A percentile compares a stretch with the other conserved stretches of the same genome.
phyloP scores from a whole-genome alignment of 208 protist species.

The Sergeia podlipaevii region DNA sequence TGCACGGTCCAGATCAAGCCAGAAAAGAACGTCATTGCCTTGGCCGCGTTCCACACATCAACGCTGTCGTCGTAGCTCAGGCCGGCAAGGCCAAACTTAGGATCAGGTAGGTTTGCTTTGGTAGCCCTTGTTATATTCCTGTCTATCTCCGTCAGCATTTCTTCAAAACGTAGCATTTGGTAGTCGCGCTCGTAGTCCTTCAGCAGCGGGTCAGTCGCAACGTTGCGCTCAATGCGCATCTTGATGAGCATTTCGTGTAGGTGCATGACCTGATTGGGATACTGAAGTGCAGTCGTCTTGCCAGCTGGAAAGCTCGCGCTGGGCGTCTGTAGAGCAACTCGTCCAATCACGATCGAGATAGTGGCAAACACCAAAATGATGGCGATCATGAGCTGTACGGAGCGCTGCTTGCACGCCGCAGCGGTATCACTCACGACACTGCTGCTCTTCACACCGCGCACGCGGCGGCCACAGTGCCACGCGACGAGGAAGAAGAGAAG shows the following conservation, averaged over 20 bases:
- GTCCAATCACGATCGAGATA: constrained; percentile 30
- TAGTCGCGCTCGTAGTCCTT: constrained; percentile 29
- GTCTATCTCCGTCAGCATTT: constrained; percentile 27
- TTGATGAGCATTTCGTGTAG: constrained; percentile 51
- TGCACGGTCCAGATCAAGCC: constrained; percentile 84
- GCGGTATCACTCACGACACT: constrained; percentile 13
- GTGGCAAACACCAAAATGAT: constrained; percentile 36
- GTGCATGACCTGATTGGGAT: constrained; percentile 47
- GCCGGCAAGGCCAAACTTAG: constrained; percentile 13
- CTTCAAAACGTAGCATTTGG: constrained; percentile 29
- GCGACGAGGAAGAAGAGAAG: constrained; percentile 15
- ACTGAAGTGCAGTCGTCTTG: constrained; percentile 31
- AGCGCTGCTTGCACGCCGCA: constrained; percentile 44
- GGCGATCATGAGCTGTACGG: constrained; percentile 41
- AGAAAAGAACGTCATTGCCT: constrained; percentile 68
- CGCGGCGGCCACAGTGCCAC: constrained; percentile 20
- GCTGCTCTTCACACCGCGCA: constrained; percentile 11
- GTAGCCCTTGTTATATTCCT: constrained; percentile 31
- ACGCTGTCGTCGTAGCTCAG: constrained; percentile 20
- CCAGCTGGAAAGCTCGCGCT: constrained; percentile 31
- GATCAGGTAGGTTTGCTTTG: constrained; percentile 7
- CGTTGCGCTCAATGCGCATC: constrained; percentile 37
- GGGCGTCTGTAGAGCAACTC: constrained; percentile 22
- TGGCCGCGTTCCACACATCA: constrained; percentile 55
- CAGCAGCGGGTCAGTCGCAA: constrained; percentile 33